These are phyloP conservation scores for Beauveria scarabaeidicola DNA, from an alignment of 2,329 filamentous ascomycete genomes.

Conservation along the genomic window DNA sequence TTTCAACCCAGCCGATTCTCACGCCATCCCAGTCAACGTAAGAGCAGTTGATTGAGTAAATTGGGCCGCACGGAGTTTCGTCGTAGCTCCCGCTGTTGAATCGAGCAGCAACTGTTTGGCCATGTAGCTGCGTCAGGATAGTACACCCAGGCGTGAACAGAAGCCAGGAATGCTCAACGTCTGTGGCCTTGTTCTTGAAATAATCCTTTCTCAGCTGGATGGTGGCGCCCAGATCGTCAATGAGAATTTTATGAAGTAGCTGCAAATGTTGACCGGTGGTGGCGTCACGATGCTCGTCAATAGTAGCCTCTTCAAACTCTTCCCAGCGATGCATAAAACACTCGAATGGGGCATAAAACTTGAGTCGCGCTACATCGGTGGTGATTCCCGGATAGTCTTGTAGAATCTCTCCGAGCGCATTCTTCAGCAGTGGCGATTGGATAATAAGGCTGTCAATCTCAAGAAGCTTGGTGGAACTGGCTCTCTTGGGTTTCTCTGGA, in stretches of 20 bases:
- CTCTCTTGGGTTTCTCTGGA: slow-evolving; percentile 36
- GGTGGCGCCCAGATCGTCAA: not conserved
- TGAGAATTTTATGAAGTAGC: slow-evolving; percentile 61
- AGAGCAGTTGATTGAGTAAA: slow-evolving; percentile 66
- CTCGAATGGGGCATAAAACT: slow-evolving; percentile 52
- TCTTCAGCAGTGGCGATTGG: slow-evolving; percentile 53
- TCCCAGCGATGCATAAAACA: slow-evolving; percentile 60
- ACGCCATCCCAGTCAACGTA: slow-evolving; percentile 89
- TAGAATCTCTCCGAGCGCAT: slow-evolving; percentile 45
- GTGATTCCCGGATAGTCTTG: slow-evolving; percentile 52
- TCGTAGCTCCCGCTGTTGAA: slow-evolving; percentile 72
- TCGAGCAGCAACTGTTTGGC: slow-evolving; percentile 63
- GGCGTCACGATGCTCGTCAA: slow-evolving; percentile 32
- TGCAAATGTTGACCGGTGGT: slow-evolving; percentile 48
- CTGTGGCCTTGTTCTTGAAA: slow-evolving; percentile 69
- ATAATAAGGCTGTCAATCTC: slow-evolving; percentile 54
- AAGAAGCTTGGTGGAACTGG: slow-evolving; percentile 51
- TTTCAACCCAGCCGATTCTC: slow-evolving; percentile 65
- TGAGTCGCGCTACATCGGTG: slow-evolving; percentile 49
- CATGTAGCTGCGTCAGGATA: slow-evolving; percentile 69
- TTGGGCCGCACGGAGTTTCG: slow-evolving; percentile 62
- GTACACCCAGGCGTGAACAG: slow-evolving; percentile 82
- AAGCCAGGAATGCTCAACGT: slow-evolving; percentile 81
- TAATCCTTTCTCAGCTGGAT: slow-evolving; percentile 58
- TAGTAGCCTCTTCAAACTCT: slow-evolving; percentile 32